phyloP scores from a whole-genome alignment of 495 filamentous ascomycete genomes.

The Aspergillus funiculosus region DNA sequence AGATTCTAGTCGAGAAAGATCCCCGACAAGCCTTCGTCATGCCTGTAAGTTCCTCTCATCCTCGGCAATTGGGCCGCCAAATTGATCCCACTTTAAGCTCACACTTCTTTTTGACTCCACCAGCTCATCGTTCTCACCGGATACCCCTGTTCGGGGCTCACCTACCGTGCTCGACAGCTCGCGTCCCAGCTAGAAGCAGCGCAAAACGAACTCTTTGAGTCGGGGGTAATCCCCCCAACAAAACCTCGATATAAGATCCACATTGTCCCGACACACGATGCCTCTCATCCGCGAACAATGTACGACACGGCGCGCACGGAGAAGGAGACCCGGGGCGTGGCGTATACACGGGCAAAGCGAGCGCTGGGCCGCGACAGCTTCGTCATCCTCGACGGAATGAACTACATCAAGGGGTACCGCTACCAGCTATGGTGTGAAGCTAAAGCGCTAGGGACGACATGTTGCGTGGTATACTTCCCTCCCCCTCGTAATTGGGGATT shows the following conservation, averaged over 20 bases:
- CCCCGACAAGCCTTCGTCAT: not conserved
- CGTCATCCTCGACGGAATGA: constrained; percentile 83
- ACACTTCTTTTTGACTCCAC: not conserved
- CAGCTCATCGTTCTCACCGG: constrained; percentile 92
- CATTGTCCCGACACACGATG: constrained; percentile 52
- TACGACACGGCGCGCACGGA: constrained; percentile 63
- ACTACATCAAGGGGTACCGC: constrained; percentile 97
- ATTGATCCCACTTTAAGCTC: not conserved
- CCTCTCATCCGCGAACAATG: constrained; percentile 40
- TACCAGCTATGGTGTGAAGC: constrained; percentile 96
- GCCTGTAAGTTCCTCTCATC: constrained; percentile 1
- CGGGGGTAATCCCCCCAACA: constrained; percentile 40
- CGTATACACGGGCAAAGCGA: constrained; percentile 81
- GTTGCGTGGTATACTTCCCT: constrained; percentile 60
- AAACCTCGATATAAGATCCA: constrained; percentile 49
- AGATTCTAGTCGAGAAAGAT: not conserved
- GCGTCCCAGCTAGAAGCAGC: constrained; percentile 40
- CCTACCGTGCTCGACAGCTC: constrained; percentile 76
- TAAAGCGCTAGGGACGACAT: constrained; percentile 76
- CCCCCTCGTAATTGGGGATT: no score
- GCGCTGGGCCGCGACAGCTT: constrained; percentile 70
- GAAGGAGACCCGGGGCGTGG: constrained; percentile 85
- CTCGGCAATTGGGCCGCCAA: not conserved
- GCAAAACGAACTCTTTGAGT: constrained; percentile 51
- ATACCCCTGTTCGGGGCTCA: constrained; percentile 89